These are phyloP conservation scores for Monosporascus sp. DNA, from an alignment of 2,329 filamentous ascomycete genomes.

Conservation along the genomic window DNA sequence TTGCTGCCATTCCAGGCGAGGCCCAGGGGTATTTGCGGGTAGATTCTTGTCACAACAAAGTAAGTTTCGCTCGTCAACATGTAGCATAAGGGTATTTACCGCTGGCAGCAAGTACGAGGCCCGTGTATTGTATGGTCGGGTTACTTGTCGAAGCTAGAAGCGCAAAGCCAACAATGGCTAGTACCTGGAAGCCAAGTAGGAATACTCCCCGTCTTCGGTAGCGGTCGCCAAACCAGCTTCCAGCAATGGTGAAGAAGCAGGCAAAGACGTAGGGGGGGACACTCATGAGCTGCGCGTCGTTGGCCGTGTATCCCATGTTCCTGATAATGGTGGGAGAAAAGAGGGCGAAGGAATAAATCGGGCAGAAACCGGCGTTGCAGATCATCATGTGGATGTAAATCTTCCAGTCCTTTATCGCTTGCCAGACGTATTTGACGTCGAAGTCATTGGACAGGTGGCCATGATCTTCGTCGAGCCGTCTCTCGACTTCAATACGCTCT, in stretches of 20 bases:
- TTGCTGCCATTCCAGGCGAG: slow-evolving; percentile 57
- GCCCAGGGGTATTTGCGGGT: slow-evolving; percentile 50
- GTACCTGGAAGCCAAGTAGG: slow-evolving; percentile 39
- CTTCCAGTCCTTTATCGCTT: slow-evolving; percentile 32
- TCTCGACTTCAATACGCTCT: slow-evolving; percentile 29
- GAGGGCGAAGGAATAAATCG: neutral
- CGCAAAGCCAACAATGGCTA: slow-evolving; percentile 40
- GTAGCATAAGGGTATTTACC: slow-evolving; percentile 15
- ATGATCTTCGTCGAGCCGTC: slow-evolving; percentile 36
- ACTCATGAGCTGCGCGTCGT: neutral
- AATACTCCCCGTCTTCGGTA: slow-evolving; percentile 27
- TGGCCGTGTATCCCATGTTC: neutral
- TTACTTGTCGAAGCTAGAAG: slow-evolving; percentile 31
- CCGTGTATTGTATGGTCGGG: slow-evolving; percentile 40
- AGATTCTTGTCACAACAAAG: slow-evolving; percentile 29
- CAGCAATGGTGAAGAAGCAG: slow-evolving; percentile 28
- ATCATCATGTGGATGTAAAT: neutral
- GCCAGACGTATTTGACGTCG: slow-evolving; percentile 46
- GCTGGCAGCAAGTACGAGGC: slow-evolving; percentile 38
- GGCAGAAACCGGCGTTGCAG: slow-evolving; percentile 37
- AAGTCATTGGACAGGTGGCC: slow-evolving; percentile 50
- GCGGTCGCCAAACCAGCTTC: slow-evolving; percentile 32
- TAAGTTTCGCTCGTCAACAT: neutral
- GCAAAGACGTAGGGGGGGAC: neutral
- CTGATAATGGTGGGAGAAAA: neutral